These are phyloP conservation scores for Tubosaeta sp. DNA, from an alignment of 768 basidiomycete species.

Conservation along the genomic window DNA sequence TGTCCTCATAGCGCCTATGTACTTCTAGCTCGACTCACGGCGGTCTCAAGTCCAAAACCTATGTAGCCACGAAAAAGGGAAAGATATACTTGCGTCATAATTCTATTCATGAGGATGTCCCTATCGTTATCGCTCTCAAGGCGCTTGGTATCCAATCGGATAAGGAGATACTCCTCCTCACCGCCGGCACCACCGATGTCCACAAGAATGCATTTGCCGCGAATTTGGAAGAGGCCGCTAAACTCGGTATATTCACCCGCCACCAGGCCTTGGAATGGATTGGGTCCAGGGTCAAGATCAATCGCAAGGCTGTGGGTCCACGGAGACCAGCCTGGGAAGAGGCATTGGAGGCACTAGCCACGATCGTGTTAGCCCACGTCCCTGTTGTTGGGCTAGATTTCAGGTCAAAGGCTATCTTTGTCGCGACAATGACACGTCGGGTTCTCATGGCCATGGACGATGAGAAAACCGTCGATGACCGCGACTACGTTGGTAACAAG, in stretches of 20 bases:
- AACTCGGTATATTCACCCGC: conserved; percentile 84
- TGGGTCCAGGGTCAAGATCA: conserved; percentile 87
- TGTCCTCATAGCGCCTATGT: conserved; percentile 7
- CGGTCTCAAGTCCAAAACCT: conserved; percentile 93
- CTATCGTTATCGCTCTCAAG: conserved; percentile 93
- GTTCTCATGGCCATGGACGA: conserved; percentile 97
- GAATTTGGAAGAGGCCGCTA: conserved; percentile 92
- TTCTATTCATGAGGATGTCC: conserved; percentile 94
- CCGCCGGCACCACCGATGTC: conserved; percentile 85
- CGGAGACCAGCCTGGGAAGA: conserved; percentile 89
- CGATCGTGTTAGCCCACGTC: conserved; percentile 95
- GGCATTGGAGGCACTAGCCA: conserved; percentile 93
- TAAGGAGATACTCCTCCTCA: conserved; percentile 93
- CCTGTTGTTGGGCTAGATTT: conserved; percentile 88
- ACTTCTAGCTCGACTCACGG: conserved; percentile 67
- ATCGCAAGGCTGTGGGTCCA: conserved; percentile 75
- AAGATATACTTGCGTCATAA: conserved; percentile 97
- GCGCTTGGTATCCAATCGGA: conserved; percentile 96
- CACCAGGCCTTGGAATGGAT: conserved; percentile 96
- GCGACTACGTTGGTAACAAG: conserved; percentile 99
- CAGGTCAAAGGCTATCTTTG: conserved; percentile 91
- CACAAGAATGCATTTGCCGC: conserved; percentile 85
- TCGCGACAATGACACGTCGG: conserved; percentile 94
- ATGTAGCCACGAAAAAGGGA: conserved; percentile 91
- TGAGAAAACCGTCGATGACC: conserved; percentile 95